Percentiles rank a stretch among this genome's conserved stretches.
Evolutionary conservation across 306 rosid species (phyloP).

Genomic region (Castanopsis chinensis): DNA sequence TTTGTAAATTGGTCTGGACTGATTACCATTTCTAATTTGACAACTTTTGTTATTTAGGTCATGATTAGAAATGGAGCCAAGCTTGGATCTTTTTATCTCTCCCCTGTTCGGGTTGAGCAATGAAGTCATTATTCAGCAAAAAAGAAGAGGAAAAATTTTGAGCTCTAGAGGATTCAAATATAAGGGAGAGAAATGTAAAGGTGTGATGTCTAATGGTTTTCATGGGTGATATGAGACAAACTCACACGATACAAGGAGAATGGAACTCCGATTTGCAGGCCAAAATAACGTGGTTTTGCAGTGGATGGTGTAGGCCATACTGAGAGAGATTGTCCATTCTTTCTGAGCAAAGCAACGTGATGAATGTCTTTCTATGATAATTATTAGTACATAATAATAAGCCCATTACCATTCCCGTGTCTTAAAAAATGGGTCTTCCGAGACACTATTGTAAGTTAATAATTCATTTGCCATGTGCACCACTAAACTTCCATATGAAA

Average conservation of each 20-base stretch:
- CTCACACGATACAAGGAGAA: slow-evolving; percentile 4
- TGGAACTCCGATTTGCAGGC: background rate
- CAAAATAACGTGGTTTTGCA: background rate
- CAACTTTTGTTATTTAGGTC: too few relatives aligned
- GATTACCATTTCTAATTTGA: too few relatives aligned
- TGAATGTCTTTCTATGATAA: background rate
- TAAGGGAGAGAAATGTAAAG: background rate
- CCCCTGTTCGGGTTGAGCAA: too few relatives aligned
- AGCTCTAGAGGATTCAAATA: background rate
- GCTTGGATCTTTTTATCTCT: too few relatives aligned
- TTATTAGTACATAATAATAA: background rate
- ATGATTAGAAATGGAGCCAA: too few relatives aligned
- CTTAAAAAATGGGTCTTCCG: too few relatives aligned
- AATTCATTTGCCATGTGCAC: too few relatives aligned
- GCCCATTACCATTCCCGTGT: too few relatives aligned
- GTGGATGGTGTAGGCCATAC: background rate
- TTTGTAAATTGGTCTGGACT: too few relatives aligned
- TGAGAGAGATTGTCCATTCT: background rate
- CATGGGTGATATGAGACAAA: slow-evolving; percentile 4
- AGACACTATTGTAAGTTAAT: too few relatives aligned
- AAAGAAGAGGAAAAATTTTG: background rate
- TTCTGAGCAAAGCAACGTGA: background rate
- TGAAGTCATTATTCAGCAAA: too few relatives aligned
- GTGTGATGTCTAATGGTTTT: background rate
- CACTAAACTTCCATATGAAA: too few relatives aligned